These are phyloP conservation scores for Bombardia bombarda DNA, from an alignment of 495 filamentous ascomycete genomes.

Conservation along the genomic window DNA sequence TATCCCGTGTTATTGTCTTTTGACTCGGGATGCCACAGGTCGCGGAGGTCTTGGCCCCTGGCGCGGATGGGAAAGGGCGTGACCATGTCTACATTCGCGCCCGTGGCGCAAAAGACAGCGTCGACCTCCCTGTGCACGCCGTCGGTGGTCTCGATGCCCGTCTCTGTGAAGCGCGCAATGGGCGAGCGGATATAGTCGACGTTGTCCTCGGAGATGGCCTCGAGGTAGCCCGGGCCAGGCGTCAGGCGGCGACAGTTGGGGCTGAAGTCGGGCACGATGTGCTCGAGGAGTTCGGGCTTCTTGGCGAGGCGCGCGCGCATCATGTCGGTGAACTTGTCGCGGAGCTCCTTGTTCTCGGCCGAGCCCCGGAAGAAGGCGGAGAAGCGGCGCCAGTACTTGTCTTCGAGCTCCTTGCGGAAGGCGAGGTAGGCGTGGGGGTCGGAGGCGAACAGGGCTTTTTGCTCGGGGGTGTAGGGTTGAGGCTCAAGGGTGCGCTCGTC, in stretches of 20 bases:
- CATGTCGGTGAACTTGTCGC: conserved; percentile 43
- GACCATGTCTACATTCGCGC: conserved; percentile 51
- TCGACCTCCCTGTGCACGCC: conserved; percentile 45
- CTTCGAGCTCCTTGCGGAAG: conserved; percentile 43
- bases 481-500: conserved; percentile 35
- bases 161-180: conserved; percentile 51
- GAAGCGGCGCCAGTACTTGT: conserved; percentile 51
- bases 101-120: conserved; percentile 61
- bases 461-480: conserved; percentile 42
- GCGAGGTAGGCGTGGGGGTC: conserved; percentile 32
- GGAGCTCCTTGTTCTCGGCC: conserved; percentile 38
- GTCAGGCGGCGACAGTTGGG: conserved; percentile 65
- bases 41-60: conserved; percentile 38
- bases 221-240: conserved; percentile 64
- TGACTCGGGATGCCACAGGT: conserved; percentile 29
- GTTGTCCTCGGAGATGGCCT: conserved; percentile 56
- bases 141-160: conserved; percentile 47
- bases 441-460: conserved; percentile 35
- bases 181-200: conserved; percentile 49
- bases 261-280: conserved; percentile 55
- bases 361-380: conserved; percentile 47
- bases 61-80: conserved; percentile 52
- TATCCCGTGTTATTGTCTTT: conserved; percentile 31
- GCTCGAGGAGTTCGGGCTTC: conserved; percentile 46
- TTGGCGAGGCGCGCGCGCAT: conserved; percentile 43